These are phyloP conservation scores for Verticillium tricorpus DNA, from an alignment of 2,329 filamentous ascomycete species.

Conservation along the genomic window DNA sequence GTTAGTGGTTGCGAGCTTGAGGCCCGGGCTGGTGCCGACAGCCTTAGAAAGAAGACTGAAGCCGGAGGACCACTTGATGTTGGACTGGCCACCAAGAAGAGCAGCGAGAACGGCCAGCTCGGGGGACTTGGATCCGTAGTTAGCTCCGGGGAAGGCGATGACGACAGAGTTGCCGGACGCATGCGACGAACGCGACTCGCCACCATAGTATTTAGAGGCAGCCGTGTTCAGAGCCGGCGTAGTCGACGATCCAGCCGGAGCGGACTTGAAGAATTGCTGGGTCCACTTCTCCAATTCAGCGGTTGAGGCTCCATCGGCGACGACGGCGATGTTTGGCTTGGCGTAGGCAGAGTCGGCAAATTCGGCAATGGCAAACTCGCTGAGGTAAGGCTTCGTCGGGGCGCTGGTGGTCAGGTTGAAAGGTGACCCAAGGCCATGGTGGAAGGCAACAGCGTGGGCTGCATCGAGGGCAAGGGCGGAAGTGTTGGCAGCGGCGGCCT, in stretches of 20 bases:
- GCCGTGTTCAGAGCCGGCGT: constrained; percentile 52
- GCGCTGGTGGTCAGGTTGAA: constrained; percentile 68
- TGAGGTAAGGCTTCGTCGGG: constrained; percentile 75
- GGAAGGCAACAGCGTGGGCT: constrained; percentile 83
- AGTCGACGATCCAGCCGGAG: constrained; percentile 50
- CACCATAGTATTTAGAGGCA: constrained; percentile 84
- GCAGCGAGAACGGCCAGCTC: constrained; percentile 83
- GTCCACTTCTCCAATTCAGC: constrained; percentile 83
- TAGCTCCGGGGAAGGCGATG: constrained; percentile 88
- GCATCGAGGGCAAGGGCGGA: constrained; percentile 74
- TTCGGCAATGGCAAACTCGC: constrained; percentile 66
- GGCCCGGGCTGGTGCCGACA: constrained; percentile 59
- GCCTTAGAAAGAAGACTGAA: constrained; percentile 88
- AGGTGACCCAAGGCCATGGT: constrained; percentile 81
- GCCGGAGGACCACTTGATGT: constrained; percentile 92
- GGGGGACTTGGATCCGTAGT: constrained; percentile 77
- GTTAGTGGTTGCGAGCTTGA: constrained; percentile 70
- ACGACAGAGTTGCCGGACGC: constrained; percentile 75
- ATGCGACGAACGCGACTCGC: constrained; percentile 85
- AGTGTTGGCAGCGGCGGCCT: constrained; percentile 52
- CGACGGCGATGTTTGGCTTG: constrained; percentile 86
- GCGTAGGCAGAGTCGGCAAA: constrained; percentile 78
- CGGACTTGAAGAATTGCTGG: constrained; percentile 80
- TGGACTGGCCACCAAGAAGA: constrained; percentile 84
- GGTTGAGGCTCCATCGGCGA: constrained; percentile 81